phyloP scores from a whole-genome alignment of 192 early-diverging fungal genomes.

The Podila epicladia region DNA sequence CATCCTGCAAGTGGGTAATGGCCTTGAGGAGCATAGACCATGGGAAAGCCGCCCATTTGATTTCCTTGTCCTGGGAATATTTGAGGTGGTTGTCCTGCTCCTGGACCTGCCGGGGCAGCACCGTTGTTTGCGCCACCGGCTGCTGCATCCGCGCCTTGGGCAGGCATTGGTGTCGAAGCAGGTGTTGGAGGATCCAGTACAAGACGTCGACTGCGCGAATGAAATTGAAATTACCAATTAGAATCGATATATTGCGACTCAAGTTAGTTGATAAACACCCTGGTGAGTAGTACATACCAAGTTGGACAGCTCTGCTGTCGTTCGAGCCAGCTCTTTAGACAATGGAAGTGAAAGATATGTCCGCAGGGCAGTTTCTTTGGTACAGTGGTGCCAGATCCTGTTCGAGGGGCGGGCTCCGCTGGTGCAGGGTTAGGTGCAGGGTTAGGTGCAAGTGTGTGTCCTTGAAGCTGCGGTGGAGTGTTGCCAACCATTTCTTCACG shows the following conservation, averaged over 20 bases:
- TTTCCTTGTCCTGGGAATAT: not conserved
- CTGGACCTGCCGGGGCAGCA: slow-evolving; percentile 5
- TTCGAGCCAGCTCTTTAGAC: slow-evolving; percentile 96
- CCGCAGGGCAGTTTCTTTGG: slow-evolving; percentile 97
- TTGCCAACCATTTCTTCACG: slow-evolving; percentile 90
- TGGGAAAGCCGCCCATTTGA: slow-evolving; percentile 23
- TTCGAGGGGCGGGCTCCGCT: slow-evolving; percentile 16
- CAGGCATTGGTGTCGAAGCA: slow-evolving; percentile 19
- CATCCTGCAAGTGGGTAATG: slow-evolving; percentile 35
- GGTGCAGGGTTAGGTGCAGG: slow-evolving; percentile 4
- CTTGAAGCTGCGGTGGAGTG: not conserved
- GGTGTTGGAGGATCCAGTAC: slow-evolving; percentile 55
- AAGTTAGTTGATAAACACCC: not conserved
- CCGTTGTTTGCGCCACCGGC: not conserved
- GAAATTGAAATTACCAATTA: slow-evolving; percentile 20
- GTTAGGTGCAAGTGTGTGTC: slow-evolving; percentile 2
- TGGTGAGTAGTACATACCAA: slow-evolving; percentile 61
- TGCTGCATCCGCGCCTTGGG: slow-evolving; percentile 16
- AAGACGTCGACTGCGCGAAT: slow-evolving; percentile 54
- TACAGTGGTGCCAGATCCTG: slow-evolving; percentile 62
- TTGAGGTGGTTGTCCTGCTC: slow-evolving; percentile 15
- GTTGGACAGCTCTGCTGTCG: slow-evolving; percentile 98
- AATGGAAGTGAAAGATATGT: slow-evolving; percentile 98
- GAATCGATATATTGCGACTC: not conserved
- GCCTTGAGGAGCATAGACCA: slow-evolving; percentile 28